Evolutionary conservation across 2,329 filamentous ascomycete genomes (phyloP).

Genomic region (Fusarium staphyleae): DNA sequence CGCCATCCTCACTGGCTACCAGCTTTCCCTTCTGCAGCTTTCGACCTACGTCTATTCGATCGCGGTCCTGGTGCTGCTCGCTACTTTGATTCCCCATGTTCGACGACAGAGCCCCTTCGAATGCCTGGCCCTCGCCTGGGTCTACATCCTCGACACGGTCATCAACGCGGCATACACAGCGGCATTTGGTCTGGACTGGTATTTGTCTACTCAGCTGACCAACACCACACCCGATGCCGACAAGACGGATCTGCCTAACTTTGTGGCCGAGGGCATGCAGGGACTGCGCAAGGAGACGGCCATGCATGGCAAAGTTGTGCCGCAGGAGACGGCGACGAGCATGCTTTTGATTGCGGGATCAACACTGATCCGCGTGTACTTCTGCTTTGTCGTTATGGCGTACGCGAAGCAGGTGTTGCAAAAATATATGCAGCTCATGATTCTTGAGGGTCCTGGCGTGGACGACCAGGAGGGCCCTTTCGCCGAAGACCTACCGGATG

Average conservation of each 20-base stretch:
- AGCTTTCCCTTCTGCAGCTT: constrained; percentile 82
- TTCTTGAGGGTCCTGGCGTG: constrained; percentile 57
- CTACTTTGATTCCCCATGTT: constrained; percentile 79
- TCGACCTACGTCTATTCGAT: constrained; percentile 93
- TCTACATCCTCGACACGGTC: constrained; percentile 83
- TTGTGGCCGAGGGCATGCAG: constrained; percentile 46
- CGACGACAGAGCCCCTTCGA: constrained; percentile 80
- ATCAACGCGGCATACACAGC: constrained; percentile 84
- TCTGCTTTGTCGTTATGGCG: constrained; percentile 82
- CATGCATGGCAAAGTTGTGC: constrained; percentile 47
- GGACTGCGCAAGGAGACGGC: constrained; percentile 46
- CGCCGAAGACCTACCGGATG: constrained; percentile 71
- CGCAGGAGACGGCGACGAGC: constrained; percentile 73
- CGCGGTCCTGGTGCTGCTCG: constrained; percentile 69
- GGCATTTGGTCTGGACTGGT: constrained; percentile 86
- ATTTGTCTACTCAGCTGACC: constrained; percentile 68
- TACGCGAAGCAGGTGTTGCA: constrained; percentile 81
- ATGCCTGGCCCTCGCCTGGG: constrained; percentile 80
- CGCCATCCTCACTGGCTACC: constrained; percentile 85
- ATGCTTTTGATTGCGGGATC: constrained; percentile 77
- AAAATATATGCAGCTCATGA: constrained; percentile 61
- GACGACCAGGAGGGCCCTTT: constrained; percentile 71
- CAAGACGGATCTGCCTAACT: constrained; percentile 35
- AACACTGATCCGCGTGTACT: constrained; percentile 81
- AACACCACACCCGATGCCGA: constrained; percentile 45